A percentile compares a stretch with the other conserved stretches of the same genome.
These are phyloP conservation scores for Saccharomycopsis sp. DNA, from an alignment of 805 yeast species.

Conservation along the genomic window DNA sequence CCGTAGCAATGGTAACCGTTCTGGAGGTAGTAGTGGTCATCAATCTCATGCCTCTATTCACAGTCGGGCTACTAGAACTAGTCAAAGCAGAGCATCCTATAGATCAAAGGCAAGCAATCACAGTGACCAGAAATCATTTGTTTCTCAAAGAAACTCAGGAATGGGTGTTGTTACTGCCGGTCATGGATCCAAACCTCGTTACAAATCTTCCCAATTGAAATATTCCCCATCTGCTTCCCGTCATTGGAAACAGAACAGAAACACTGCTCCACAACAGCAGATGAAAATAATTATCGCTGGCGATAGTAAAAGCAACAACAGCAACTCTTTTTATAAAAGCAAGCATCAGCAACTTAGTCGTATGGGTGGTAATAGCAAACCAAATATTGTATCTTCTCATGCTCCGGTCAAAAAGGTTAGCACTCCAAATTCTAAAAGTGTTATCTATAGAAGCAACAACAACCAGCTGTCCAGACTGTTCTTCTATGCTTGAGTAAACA, in stretches of 20 bases:
- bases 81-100: not conserved
- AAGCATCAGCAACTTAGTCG: not conserved
- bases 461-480: not conserved
- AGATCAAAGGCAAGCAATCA: not conserved
- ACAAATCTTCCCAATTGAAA: slow-evolving; percentile 13
- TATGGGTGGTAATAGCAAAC: not conserved
- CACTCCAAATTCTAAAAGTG: not conserved
- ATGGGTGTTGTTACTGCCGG: slow-evolving; percentile 2
- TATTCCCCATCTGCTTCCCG: slow-evolving; percentile 8
- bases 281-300: not conserved
- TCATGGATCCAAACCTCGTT: slow-evolving; percentile 6
- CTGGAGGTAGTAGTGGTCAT: not conserved
- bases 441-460: not conserved
- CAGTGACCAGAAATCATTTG: not conserved
- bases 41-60: not conserved
- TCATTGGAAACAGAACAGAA: slow-evolving; percentile 1
- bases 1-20: not conserved
- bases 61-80: not conserved
- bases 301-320: not conserved
- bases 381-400: not conserved
- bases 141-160: not conserved
- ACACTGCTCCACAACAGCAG: not conserved
- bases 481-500: not conserved
- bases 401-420: not conserved
- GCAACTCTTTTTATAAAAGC: not conserved